These are phyloP conservation scores for Tetragonia tetragonoides DNA, from an alignment of 148 eudicot genomes.

Conservation along the genomic window DNA sequence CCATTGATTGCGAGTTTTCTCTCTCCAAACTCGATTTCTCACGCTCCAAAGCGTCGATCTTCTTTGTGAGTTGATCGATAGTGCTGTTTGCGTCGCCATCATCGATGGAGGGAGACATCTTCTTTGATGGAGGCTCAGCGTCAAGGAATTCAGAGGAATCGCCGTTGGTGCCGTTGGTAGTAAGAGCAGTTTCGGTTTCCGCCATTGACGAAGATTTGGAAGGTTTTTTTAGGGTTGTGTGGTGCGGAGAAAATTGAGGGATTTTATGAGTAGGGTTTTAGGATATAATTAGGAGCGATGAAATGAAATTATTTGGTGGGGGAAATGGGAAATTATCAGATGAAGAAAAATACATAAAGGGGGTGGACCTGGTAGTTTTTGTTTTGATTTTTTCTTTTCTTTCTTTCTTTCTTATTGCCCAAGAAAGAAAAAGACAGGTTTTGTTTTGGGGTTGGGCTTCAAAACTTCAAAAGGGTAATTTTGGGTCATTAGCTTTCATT, in stretches of 20 bases:
- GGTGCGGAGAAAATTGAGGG: background rate
- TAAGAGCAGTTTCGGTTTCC: conserved; percentile 9
- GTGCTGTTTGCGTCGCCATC: background rate
- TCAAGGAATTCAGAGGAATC: conserved; percentile 20
- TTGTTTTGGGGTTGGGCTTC: no score
- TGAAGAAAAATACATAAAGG: no score
- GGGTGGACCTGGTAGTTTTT: no score
- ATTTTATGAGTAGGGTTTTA: conserved; percentile 10
- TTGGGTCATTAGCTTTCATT: no score
- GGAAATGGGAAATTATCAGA: no score
- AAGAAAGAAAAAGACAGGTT: no score
- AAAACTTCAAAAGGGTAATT: no score
- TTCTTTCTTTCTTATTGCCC: no score
- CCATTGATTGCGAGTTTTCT: conserved; percentile 15
- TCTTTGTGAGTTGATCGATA: conserved; percentile 14
- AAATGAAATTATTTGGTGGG: no score
- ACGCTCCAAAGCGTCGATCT: conserved; percentile 22
- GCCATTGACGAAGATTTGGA: conserved; percentile 18
- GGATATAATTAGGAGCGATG: no score
- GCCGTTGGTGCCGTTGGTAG: conserved; percentile 16
- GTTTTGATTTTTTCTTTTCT: no score
- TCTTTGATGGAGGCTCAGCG: conserved; percentile 20
- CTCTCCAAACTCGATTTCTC: conserved; percentile 22
- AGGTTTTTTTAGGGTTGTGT: background rate
- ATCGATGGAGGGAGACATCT: conserved; percentile 7